phyloP scores from a whole-genome alignment of 2,329 filamentous ascomycete genomes.

The Fusarium sp. region DNA sequence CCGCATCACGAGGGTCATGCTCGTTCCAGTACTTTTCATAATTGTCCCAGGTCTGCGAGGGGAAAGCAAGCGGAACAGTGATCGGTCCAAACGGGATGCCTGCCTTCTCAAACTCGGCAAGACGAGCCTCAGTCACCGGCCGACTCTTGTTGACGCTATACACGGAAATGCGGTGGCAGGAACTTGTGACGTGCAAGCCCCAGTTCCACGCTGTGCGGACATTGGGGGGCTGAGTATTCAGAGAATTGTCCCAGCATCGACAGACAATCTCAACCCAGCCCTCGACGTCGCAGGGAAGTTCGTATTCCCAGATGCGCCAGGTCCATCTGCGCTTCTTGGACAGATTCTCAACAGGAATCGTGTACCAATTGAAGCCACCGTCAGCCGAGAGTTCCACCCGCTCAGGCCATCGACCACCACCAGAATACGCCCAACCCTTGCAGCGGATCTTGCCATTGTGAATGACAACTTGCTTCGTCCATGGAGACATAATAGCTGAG shows the following conservation, averaged over 20 bases:
- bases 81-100: constrained; percentile 66
- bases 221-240: constrained; percentile 73
- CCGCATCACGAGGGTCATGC: constrained; percentile 49
- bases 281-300: constrained; percentile 74
- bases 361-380: constrained; percentile 76
- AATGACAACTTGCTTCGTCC: constrained; percentile 72
- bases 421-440: constrained; percentile 73
- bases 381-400: constrained; percentile 76
- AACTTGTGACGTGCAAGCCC: constrained; percentile 76
- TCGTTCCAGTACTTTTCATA: constrained; percentile 56
- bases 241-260: constrained; percentile 73
- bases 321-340: constrained; percentile 74
- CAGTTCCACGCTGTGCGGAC: constrained; percentile 75
- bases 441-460: constrained; percentile 72
- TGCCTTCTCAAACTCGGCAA: constrained; percentile 67
- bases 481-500: constrained; percentile 76
- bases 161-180: constrained; percentile 72
- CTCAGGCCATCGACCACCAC: constrained; percentile 72
- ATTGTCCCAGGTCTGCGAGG: constrained; percentile 65
- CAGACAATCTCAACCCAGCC: constrained; percentile 74
- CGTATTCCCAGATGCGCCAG: constrained; percentile 76
- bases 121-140: constrained; percentile 63
- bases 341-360: constrained; percentile 72
- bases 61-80: constrained; percentile 67
- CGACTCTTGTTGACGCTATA: constrained; percentile 74